Evolutionary conservation across 495 filamentous ascomycete species (phyloP).

Genomic region (Thermochaetoides thermophila): DNA sequence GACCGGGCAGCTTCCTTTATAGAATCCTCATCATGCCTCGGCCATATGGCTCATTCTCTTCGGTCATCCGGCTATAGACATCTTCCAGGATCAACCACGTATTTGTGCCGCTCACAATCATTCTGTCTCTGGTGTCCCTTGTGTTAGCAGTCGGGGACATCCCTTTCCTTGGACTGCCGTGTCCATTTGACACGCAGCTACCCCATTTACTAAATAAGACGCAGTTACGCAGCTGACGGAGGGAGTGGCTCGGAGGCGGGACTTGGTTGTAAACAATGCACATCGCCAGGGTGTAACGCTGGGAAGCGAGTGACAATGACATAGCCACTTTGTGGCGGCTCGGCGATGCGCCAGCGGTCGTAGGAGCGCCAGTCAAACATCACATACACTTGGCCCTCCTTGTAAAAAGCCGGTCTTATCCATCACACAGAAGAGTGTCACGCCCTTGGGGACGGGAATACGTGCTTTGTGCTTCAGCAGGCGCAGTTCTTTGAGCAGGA

Average conservation of each 20-base stretch:
- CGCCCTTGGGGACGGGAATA: conserved; percentile 52
- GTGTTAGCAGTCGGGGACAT: too few relatives aligned
- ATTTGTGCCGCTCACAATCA: too few relatives aligned
- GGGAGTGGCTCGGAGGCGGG: conserved; percentile 43
- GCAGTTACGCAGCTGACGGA: conserved; percentile 48
- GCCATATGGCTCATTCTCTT: too few relatives aligned
- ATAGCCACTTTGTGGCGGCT: conserved; percentile 7
- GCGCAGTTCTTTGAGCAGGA: conserved; percentile 48
- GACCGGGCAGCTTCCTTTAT: too few relatives aligned
- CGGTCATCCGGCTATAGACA: too few relatives aligned
- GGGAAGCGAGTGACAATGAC: conserved; percentile 56
- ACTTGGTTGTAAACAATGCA: conserved; percentile 45
- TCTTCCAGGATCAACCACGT: too few relatives aligned
- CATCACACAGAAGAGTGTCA: conserved; percentile 66
- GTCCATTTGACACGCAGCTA: too few relatives aligned
- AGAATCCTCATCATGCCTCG: too few relatives aligned
- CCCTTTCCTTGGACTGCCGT: too few relatives aligned
- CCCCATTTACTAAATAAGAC: conserved; percentile 65
- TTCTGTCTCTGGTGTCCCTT: too few relatives aligned
- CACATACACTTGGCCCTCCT: conserved; percentile 53
- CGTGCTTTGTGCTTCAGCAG: conserved; percentile 61
- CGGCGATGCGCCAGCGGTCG: conserved; percentile 15
- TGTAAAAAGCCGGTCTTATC: conserved; percentile 59
- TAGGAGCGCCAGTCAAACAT: too few relatives aligned
- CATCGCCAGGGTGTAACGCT: conserved; percentile 66